These are phyloP conservation scores for Eustoma russellianum DNA, from an alignment of 257 asterid species.

Conservation along the genomic window DNA sequence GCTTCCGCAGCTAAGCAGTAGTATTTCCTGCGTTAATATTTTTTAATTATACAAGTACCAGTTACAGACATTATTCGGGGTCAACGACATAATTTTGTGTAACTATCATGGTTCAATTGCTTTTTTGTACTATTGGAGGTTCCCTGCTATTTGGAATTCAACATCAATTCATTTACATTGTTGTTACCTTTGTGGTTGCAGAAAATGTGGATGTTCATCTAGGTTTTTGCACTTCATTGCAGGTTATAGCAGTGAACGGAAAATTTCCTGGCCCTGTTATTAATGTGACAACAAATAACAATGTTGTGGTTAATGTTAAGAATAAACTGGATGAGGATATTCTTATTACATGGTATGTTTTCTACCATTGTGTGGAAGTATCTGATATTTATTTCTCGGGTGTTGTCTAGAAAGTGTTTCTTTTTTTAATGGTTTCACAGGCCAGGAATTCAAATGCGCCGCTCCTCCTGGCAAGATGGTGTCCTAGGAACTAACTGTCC, in stretches of 20 bases:
- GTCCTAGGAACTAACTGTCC: conserved; percentile 95
- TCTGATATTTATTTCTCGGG: too few species aligned
- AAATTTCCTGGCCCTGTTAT: conserved; percentile 77
- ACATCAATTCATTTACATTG: too few species aligned
- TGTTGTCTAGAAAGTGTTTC: too few species aligned
- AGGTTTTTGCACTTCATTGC: conserved; percentile 11
- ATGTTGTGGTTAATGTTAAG: conserved; percentile 73
- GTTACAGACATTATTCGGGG: too few species aligned
- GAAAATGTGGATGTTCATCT: background rate
- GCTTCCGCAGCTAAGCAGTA: too few species aligned
- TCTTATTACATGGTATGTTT: conserved; percentile 68
- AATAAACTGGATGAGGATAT: conserved; percentile 75
- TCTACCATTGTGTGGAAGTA: background rate
- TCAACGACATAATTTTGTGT: too few species aligned
- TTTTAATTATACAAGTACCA: background rate
- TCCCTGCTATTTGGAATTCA: too few species aligned
- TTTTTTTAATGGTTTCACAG: conserved; percentile 22
- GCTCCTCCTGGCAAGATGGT: conserved; percentile 91
- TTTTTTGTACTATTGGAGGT: too few species aligned
- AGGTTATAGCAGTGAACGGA: conserved; percentile 87
- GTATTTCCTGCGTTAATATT: too few species aligned
- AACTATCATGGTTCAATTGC: too few species aligned
- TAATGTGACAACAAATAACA: conserved; percentile 82
- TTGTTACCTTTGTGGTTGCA: too few species aligned
- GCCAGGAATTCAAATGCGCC: conserved; percentile 94